These are phyloP conservation scores for Cicer bijugum DNA, from an alignment of 306 rosid species.

Conservation along the genomic window DNA sequence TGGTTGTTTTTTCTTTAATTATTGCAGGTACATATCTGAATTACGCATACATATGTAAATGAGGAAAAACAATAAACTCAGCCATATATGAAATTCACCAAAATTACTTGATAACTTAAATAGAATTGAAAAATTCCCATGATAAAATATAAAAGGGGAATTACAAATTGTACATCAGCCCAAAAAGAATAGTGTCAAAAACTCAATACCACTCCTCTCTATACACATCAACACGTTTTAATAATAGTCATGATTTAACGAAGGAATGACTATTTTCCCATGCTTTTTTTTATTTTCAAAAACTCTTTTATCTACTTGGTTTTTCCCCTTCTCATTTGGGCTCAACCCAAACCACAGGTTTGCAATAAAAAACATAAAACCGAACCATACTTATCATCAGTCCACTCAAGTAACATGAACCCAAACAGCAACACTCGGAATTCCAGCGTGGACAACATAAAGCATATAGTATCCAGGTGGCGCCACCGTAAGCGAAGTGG, in stretches of 20 bases:
- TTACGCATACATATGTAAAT: background rate
- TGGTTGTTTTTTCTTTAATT: no score
- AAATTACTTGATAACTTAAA: constrained; percentile 36
- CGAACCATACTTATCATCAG: background rate
- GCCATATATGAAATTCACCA: constrained; percentile 17
- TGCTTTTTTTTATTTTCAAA: background rate
- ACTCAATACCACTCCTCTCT: background rate
- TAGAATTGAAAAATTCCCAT: background rate
- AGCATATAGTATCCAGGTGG: constrained; percentile 80
- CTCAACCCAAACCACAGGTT: background rate
- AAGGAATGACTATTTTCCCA: background rate
- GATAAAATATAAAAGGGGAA: background rate
- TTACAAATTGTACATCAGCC: background rate
- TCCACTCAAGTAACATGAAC: constrained; percentile 55
- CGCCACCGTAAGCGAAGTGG: constrained; percentile 54
- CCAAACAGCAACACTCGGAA: constrained; percentile 71
- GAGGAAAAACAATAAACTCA: background rate
- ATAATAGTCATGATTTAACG: background rate
- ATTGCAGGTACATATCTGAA: background rate
- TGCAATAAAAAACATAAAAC: background rate
- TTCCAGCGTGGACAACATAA: constrained; percentile 62
- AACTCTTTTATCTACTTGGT: background rate
- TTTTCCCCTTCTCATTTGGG: background rate
- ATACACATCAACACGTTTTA: background rate
- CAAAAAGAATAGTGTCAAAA: background rate